Base-by-base conservation (phyloP, 352 stramenopile genomes). In the Aphanomyces invadans region DNA sequence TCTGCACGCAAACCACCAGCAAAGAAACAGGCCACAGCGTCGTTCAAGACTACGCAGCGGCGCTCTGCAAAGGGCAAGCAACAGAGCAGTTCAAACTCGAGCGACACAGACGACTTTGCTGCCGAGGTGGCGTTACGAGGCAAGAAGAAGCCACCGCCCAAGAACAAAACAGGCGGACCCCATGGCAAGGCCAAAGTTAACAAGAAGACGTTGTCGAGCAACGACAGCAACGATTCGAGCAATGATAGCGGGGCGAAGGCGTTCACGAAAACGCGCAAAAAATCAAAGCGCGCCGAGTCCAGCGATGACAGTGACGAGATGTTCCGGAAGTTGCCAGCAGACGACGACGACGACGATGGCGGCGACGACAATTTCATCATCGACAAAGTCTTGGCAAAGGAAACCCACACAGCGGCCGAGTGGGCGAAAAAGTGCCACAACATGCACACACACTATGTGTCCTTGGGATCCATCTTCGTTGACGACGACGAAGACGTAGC, bases 311-410 rank as follows among this genome's bases (percentile, higher is more conserved):
- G 19, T 2, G 49, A 32, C 17, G 49, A 57, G 17, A 15, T 57
- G 25, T 21, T 21, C 9, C 12, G 21, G 9, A 33, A 39, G 12
- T 48, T 29, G 39, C 25, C 25, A 3, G 9, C 9, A 7, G 51
- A 12, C 17, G 31, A 54, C n/a, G 28, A 59, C 4, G 19, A 44
- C 9, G 10, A 3, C 26, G 3, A 45, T n/a, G 69, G 74, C 23
- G 76, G 83, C 26, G 78, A 87, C n/a, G 86, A 89, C 51, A 73
- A 68, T 23, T 94, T 92, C 68, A 74, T 92, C 39, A 88, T 95
- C 59, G 86, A 89, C 71, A 95, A 95, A 62, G 52, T 95, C 2
- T 62, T 95, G 29, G 86, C 79, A 23, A 74, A 79, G 2, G 86
- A 95, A 48, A 76, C 81, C 17, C 86, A 92, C 63, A 93, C 86